A percentile compares a stretch with the other conserved stretches of the same genome.
Conservation (phyloP, 2,329 filamentous ascomycete species). For the Nigrospora osmanthi region DNA sequence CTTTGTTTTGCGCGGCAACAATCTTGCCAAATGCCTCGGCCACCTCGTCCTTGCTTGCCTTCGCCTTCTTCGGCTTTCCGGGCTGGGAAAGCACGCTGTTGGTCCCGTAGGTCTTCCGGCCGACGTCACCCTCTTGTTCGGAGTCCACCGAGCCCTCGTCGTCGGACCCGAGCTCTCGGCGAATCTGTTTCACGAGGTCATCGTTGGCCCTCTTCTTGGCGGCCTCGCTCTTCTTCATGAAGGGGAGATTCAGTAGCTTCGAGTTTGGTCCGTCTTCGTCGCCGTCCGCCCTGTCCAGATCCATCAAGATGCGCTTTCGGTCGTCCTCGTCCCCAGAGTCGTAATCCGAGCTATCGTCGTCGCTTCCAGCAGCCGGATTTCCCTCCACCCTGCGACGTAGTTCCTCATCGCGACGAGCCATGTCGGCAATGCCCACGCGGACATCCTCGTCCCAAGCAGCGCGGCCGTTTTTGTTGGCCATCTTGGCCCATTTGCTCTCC, state of each 20-base stretch:
- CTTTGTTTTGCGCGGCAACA: not conserved
- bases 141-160: constrained; percentile 39
- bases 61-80: constrained; percentile 14
- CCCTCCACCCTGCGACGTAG: constrained; percentile 73
- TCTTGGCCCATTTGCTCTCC: constrained; percentile 90
- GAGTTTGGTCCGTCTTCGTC: constrained; percentile 49
- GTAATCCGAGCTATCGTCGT: constrained; percentile 37
- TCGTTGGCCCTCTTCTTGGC: constrained; percentile 73
- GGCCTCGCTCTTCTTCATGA: constrained; percentile 87
- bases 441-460: constrained; percentile 87
- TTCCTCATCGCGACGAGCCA: constrained; percentile 77
- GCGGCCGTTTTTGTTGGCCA: constrained; percentile 68
- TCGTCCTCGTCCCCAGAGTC: constrained; percentile 49
- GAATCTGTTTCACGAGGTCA: constrained; percentile 61
- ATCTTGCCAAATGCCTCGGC: constrained; percentile 1
- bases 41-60: constrained; percentile 1
- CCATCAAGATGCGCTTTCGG: constrained; percentile 37
- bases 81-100: constrained; percentile 11
- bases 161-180: constrained; percentile 62
- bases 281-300: constrained; percentile 37
- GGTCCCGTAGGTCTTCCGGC: constrained; percentile 62
- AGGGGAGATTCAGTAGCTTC: constrained; percentile 76
- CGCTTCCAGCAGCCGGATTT: constrained; percentile 29
- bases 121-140: constrained; percentile 51
- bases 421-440: constrained; percentile 67